Evolutionary conservation across 164 flowering plant genomes (phyloP).

Genomic region (Santalum album): DNA sequence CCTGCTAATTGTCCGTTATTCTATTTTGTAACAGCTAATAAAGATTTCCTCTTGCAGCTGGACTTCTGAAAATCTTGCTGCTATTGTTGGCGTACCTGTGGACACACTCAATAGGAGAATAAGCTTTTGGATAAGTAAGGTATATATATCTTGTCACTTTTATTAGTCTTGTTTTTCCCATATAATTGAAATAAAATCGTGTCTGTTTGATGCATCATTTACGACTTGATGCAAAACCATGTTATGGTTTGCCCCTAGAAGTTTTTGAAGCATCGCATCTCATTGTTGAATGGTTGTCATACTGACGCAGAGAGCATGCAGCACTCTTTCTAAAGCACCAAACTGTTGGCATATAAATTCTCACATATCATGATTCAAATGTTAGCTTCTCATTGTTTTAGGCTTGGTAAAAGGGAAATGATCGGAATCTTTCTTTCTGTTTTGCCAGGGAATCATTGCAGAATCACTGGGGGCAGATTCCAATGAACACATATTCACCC

Average conservation of each 20-base stretch:
- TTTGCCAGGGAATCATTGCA: slow-evolving; percentile 55
- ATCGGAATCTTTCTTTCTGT: no score
- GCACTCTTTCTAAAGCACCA: no score
- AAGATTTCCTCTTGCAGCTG: slow-evolving; percentile 52
- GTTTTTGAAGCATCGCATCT: no score
- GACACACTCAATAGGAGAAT: slow-evolving; percentile 74
- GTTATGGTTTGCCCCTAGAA: no score
- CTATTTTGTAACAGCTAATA: not conserved
- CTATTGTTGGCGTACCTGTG: slow-evolving; percentile 68
- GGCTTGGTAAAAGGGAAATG: no score
- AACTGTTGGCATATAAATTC: no score
- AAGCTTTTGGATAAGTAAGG: slow-evolving; percentile 93
- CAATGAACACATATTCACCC: slow-evolving; percentile 46
- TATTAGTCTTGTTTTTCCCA: no score
- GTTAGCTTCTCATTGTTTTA: not conserved
- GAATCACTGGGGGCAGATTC: slow-evolving; percentile 55
- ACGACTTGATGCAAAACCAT: no score
- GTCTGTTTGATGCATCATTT: no score
- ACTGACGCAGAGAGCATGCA: no score
- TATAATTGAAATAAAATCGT: no score
- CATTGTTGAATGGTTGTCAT: no score
- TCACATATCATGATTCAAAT: not conserved
- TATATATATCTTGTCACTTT: slow-evolving; percentile 18
- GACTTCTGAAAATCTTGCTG: slow-evolving; percentile 78
- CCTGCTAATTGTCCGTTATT: not conserved